Base-by-base conservation (phyloP, 495 filamentous ascomycete species). In the Endocarpon pusillum region DNA sequence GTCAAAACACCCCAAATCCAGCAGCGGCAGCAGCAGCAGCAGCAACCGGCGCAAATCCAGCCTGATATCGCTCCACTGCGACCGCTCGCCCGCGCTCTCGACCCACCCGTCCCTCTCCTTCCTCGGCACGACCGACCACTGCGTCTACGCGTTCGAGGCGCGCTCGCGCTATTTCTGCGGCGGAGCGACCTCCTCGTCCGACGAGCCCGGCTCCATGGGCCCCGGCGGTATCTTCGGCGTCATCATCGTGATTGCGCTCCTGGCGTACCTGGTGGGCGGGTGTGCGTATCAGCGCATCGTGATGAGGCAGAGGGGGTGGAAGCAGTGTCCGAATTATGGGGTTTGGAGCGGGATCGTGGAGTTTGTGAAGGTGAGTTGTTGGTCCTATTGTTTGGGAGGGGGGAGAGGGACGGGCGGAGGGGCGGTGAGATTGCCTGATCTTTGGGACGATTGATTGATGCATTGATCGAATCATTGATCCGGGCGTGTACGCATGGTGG, bases 91-190 rank as follows among this genome's bases (percentile, higher is more conserved):
- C 14, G 49, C 61, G 6, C 53, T 62, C 2, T 52, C 58, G 4
- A 66, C 73, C 6, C 69, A 72, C 18, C 68, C 77, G 11, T 69
- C 73, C 10, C 50, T 74, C 3, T 78, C 81, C 3, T 99, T 92
- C 51, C 73, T 96, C 32, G 83, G 80, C 37, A 69, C 78, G 15
- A 75, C 77, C 54, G 83, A 94, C 46, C 72, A 82, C 32, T 99
- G 91, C 61, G 69, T 81, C n/a, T 99, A 94, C 57, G 80, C 91
- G 53, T 99, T 99, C 57, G 85, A 94, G 52, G 71, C 85, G n/a
- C 81, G 86, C 36, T 84, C 82, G 29, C 67, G 69, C 29, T 74
- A 82, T 24, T 87, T 85, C 5, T 99, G 91, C 51, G 78, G 79
- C 16, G 74, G 69, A 21, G 63, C 74, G 8, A 66, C 69, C 21